Evolutionary conservation across 495 filamentous ascomycete genomes (phyloP), one percentile per base, ranked within the genome.

Genomic region (Poronia punctata): DNA sequence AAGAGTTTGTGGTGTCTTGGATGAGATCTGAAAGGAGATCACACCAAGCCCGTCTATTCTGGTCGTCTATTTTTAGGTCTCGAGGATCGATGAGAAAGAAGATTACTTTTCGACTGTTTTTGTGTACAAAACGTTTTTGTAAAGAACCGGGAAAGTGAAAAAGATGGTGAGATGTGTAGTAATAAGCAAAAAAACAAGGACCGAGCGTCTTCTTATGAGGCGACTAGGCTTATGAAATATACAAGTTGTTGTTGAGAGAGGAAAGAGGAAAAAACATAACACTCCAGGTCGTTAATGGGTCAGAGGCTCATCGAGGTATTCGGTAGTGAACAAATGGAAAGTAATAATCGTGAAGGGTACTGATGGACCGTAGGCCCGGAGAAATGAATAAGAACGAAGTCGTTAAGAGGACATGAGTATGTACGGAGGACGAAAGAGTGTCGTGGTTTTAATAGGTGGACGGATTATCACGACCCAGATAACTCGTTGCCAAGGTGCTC

Each of bases 391-490:
- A 56, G 64, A 67, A 72, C 19, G 67, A 62, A 65, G 70, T 76
- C 71, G 75, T 83, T 79, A 83, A 77, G 62, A 66, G 66, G 71
- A 77, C 78, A 83, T 83, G 69, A 71, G 71, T 68, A 66, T 74
- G 62, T 52, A 49, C 30, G 48, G 56, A 54, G 63, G 46, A 34
- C 52, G 51, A 57, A 56, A 60, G 68, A 66, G 61, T 50, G 66
- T 54, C 52, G 55, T 62, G 42, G 58, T 49, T 59, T 53, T 48
- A 35, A 50, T 47, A 49, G 46, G 49, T 49, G 57, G 60, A 64
- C n/a, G n/a, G n/a, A 48, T 54, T 53, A 32, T 53, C 53, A 53
- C 53, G 43, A 48, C 31, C 45, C 20, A 37, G 37, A 22, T 3
- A 16, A n/a, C 10, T 21, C 11, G 35, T 38, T 32, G 42, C 34